Evolutionary conservation across 257 asterid species (phyloP), one percentile per base, ranked within the genome.

Genomic region (Verbena officinalis): DNA sequence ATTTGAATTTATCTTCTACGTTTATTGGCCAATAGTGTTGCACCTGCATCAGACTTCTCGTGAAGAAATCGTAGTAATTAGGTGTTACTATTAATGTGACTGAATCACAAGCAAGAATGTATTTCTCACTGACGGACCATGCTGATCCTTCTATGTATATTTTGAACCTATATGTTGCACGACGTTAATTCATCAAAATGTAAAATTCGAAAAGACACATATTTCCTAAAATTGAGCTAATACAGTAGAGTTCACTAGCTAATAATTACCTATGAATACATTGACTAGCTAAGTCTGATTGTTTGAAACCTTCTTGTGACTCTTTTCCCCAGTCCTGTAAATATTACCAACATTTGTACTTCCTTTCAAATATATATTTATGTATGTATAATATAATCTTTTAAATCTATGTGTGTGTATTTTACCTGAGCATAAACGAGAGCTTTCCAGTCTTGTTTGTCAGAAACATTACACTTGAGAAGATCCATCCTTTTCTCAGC

Each of bases 121-220:
- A 87, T 44, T 88, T 88, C 64, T 83, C 87, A 62, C 94, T 87
- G 50, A 87, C 93, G 0, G 96, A 87, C 96, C 96, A 88, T 3
- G 86, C 85, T 3, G 75, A 52, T 70, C 96, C 94, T 76, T 88
- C 91, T 0, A 87, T 72, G 67, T 87, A 87, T 16, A 87, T 81
- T 57, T 83, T 87, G 70, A 73, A 87, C 21, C 95, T 86, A 73
- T 50, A 16, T 27, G n/a, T n/a, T 27, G 33, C 33, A 27, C 4
- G 5, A 27, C n/a, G n/a, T 27, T 2, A 27, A 20, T 21, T 3
- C 5, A 3, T 8, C n/a, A 8, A n/a, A 43, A 42, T 23, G 8
- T 4, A n/a, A 15, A 19, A 48, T 49, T 40, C 33, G 33, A 11
- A n/a, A 39, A 38, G 15, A 39, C 8, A 27, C 33, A 27, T 21